Evolutionary conservation across 2,329 filamentous ascomycete species (phyloP).

Genomic region (Monosporascus sp.): DNA sequence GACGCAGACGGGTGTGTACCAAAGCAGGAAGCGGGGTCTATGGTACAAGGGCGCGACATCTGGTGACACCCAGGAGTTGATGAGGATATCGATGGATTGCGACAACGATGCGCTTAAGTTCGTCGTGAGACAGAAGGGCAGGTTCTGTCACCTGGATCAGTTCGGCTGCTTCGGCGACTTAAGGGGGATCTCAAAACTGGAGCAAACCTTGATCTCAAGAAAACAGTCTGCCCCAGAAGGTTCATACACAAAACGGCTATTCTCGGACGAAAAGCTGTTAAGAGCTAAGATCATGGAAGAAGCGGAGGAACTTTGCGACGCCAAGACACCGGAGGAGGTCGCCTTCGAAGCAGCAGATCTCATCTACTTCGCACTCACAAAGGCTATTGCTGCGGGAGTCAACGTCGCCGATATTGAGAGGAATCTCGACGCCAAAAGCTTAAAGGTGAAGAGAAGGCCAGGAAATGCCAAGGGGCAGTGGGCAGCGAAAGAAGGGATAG

Average conservation of each 20-base stretch:
- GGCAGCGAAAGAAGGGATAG: constrained; percentile 75
- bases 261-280: constrained; percentile 84
- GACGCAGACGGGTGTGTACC: constrained; percentile 80
- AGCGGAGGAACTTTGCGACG: constrained; percentile 89
- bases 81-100: constrained; percentile 83
- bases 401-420: constrained; percentile 83
- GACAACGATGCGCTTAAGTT: constrained; percentile 91
- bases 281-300: constrained; percentile 98
- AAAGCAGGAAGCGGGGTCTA: constrained; percentile 88
- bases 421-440: constrained; percentile 88
- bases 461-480: constrained; percentile 94
- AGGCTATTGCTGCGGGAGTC: constrained; percentile 80
- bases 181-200: constrained; percentile 73
- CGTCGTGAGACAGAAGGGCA: constrained; percentile 81
- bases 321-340: constrained; percentile 74
- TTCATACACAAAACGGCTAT: constrained; percentile 90
- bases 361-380: constrained; percentile 92
- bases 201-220: constrained; percentile 79
- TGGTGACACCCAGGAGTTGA: constrained; percentile 85
- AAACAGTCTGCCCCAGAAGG: constrained; percentile 79
- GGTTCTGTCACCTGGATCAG: constrained; percentile 92
- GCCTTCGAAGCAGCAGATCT: constrained; percentile 94
- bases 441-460: constrained; percentile 89
- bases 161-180: constrained; percentile 89
- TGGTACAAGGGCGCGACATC: constrained; percentile 97